A percentile compares a stretch with the other conserved stretches of the same genome.
These are phyloP conservation scores for Brassica nigra DNA, from an alignment of 345 rosid genomes.

Conservation along the genomic window DNA sequence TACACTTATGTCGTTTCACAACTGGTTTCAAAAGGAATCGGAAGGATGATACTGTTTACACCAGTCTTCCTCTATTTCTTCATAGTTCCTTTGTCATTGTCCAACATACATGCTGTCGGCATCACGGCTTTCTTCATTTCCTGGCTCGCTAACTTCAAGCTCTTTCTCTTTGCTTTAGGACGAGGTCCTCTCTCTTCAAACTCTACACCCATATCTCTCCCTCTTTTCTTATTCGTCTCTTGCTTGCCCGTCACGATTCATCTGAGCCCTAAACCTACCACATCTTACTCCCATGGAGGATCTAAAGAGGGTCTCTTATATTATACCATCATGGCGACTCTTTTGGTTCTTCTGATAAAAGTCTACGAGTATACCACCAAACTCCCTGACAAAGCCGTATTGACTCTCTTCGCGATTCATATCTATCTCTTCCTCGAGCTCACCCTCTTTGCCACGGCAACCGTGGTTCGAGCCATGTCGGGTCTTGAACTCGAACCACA, in stretches of 20 bases:
- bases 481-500: conserved; percentile 54
- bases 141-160: conserved; percentile 67
- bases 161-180: conserved; percentile 54
- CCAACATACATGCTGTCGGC: conserved; percentile 40
- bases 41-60: conserved; percentile 38
- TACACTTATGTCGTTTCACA: conserved; percentile 40
- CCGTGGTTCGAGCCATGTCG: conserved; percentile 40
- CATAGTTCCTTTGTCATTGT: conserved; percentile 45
- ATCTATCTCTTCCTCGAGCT: conserved; percentile 51
- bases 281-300: conserved; percentile 6
- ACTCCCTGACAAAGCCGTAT: conserved; percentile 42
- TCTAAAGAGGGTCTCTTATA: conserved; percentile 34
- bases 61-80: conserved; percentile 45
- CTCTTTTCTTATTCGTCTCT: conserved; percentile 50
- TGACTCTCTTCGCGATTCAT: conserved; percentile 46
- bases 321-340: conserved; percentile 42
- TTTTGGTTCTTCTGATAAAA: conserved; percentile 37
- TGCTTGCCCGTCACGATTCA: conserved; percentile 64
- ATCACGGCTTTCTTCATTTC: conserved; percentile 47
- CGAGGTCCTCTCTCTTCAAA: conserved; percentile 48
- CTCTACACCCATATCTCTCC: conserved; percentile 39
- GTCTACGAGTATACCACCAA: conserved; percentile 33
- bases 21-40: conserved; percentile 40
- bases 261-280: conserved; percentile 1
- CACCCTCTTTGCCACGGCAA: conserved; percentile 42